phyloP scores from a whole-genome alignment of 208 protist genomes.

The Leishmania tarentolae region DNA sequence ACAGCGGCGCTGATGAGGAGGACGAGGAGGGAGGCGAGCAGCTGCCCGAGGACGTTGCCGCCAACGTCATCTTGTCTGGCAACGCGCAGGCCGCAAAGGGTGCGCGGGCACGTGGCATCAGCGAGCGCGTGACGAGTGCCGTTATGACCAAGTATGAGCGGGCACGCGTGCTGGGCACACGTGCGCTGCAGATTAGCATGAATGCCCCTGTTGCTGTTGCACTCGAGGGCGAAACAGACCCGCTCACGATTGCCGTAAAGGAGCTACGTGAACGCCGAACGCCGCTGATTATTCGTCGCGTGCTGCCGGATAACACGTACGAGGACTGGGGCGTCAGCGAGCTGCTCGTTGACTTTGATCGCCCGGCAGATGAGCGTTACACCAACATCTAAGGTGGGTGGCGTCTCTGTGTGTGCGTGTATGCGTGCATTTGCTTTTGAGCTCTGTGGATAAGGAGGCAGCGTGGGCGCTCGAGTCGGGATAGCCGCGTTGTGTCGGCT shows the following conservation, averaged over 20 bases:
- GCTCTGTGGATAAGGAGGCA: not conserved
- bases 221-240: slow-evolving; percentile 97
- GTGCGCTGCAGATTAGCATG: slow-evolving; percentile 99
- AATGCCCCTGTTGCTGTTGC: slow-evolving; percentile 98
- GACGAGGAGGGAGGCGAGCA: slow-evolving; percentile 39
- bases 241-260: slow-evolving; percentile 97
- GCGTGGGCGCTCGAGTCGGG: not conserved
- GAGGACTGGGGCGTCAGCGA: slow-evolving; percentile 91
- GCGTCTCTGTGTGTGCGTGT: not conserved
- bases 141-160: slow-evolving; percentile 99
- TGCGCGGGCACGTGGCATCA: slow-evolving; percentile 37
- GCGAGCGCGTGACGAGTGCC: slow-evolving; percentile 93
- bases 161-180: slow-evolving; percentile 97
- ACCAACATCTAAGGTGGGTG: slow-evolving; percentile 55
- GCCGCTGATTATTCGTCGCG: slow-evolving; percentile 98
- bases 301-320: slow-evolving; percentile 95
- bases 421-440: not conserved
- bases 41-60: slow-evolving; percentile 52
- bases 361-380: slow-evolving; percentile 87
- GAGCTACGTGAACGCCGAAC: slow-evolving; percentile 97
- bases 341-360: slow-evolving; percentile 88
- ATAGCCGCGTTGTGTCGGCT: not conserved
- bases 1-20: slow-evolving; percentile 33
- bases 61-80: slow-evolving; percentile 60
- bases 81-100: slow-evolving; percentile 47